A percentile compares a stretch with the other conserved stretches of the same genome.
phyloP scores from a whole-genome alignment of 1,139 yeast genomes.

The Meyerozyma elateridarum region DNA sequence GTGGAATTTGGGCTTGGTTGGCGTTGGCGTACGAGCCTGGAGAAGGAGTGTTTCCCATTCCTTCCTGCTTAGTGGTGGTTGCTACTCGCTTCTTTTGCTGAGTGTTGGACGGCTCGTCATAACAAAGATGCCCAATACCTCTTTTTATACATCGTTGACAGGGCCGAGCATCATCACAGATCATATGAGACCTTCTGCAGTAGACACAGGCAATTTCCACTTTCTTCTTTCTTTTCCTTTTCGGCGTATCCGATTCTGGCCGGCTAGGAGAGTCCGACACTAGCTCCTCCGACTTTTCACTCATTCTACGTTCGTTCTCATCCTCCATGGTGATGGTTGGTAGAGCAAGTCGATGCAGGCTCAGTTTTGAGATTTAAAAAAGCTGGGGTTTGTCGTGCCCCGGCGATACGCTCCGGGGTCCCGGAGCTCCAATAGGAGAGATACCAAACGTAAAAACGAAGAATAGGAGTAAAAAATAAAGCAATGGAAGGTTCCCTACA shows the following conservation, averaged over 20 bases:
- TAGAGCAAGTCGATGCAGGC: too few species aligned
- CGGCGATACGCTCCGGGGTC: too few species aligned
- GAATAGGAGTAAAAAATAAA: too few species aligned
- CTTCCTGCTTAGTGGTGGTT: conserved; percentile 14
- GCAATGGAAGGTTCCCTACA: too few species aligned
- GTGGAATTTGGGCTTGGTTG: conserved; percentile 1
- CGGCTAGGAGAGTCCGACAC: background rate
- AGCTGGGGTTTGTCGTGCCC: too few species aligned
- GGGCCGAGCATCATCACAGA: conserved; percentile 83
- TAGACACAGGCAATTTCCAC: conserved; percentile 79
- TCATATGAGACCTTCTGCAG: conserved; percentile 92
- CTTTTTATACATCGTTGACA: conserved; percentile 84
- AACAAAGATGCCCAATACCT: conserved; percentile 85
- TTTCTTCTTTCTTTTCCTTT: conserved; percentile 45
- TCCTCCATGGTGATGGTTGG: too few species aligned
- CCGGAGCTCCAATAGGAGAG: too few species aligned
- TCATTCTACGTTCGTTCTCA: conserved; percentile 1
- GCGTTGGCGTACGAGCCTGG: background rate
- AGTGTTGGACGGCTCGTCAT: conserved; percentile 61
- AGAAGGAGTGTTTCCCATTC: conserved; percentile 5
- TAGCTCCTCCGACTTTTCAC: conserved; percentile 1
- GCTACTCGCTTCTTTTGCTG: conserved; percentile 41
- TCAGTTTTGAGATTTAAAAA: too few species aligned
- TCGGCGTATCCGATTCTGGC: conserved; percentile 1
- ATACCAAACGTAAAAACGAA: too few species aligned